These are phyloP conservation scores for Candida pseudoglaebosa DNA, from an alignment of 805 yeast genomes.

Conservation along the genomic window DNA sequence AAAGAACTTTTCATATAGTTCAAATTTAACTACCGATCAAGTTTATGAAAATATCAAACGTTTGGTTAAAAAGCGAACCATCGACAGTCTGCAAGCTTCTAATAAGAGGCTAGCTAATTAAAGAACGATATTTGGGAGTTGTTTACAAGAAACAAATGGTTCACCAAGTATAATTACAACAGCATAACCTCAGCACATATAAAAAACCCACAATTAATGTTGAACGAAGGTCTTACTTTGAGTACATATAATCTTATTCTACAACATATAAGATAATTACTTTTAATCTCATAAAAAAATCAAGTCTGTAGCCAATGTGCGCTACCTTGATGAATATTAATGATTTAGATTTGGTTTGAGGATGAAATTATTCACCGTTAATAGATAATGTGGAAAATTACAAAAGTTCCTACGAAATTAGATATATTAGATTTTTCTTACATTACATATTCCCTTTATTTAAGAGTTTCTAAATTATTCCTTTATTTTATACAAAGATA, in stretches of 20 bases:
- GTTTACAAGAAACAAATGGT: background rate
- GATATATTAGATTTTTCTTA: background rate
- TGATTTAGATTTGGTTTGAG: background rate
- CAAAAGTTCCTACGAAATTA: too few species aligned
- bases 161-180: too few species aligned
- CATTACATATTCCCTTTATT: background rate
- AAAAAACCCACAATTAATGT: too few species aligned
- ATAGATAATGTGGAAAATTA: too few species aligned
- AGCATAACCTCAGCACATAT: background rate
- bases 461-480: background rate
- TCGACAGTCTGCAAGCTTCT: background rate
- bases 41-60: constrained; percentile 60
- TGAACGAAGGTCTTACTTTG: too few species aligned
- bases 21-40: constrained; percentile 52
- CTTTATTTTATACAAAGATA: constrained; percentile 4
- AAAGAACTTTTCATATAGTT: constrained; percentile 46
- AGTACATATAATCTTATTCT: too few species aligned
- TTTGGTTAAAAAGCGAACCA: constrained; percentile 30
- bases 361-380: too few species aligned
- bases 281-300: too few species aligned
- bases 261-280: too few species aligned
- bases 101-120: background rate
- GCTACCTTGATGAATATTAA: background rate
- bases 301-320: too few species aligned
- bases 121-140: too few species aligned